Conservation (phyloP, 306 rosid genomes). For the Trifolium repens region DNA sequence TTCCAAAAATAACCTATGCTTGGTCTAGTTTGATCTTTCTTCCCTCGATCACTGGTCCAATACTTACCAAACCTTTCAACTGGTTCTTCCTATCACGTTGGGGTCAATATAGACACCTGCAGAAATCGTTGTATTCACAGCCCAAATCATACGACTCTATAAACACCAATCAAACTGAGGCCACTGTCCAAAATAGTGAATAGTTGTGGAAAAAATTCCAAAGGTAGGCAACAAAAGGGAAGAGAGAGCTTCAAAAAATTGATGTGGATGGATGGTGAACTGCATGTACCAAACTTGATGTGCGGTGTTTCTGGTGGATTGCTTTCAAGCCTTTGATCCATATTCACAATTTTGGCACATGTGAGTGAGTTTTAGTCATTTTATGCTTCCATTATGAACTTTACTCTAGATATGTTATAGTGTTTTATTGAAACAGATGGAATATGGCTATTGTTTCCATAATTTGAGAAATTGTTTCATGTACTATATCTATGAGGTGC, state of each 20-base stretch:
- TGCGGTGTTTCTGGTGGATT: neutral
- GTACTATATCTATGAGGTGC: neutral
- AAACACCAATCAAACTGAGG: neutral
- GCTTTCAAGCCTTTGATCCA: neutral
- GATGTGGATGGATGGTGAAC: no score
- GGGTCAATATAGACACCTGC: neutral
- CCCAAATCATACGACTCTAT: neutral
- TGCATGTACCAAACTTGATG: neutral
- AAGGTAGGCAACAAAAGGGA: no score
- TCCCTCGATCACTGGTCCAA: no score
- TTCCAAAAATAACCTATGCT: no score
- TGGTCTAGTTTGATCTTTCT: no score
- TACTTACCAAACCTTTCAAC: neutral
- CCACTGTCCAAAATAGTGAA: neutral
- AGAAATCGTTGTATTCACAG: neutral
- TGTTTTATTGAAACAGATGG: neutral
- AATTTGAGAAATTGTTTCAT: no score
- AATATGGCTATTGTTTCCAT: no score
- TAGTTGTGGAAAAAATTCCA: no score
- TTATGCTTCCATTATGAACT: neutral
- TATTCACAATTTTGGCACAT: neutral
- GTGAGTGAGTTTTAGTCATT: neutral
- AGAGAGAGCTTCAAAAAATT: no score
- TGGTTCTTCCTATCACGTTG: slow-evolving; percentile 4
- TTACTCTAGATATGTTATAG: neutral